A percentile compares a stretch with the other conserved stretches of the same genome.
These are phyloP conservation scores for Camptophora hylomeconis DNA, from an alignment of 2,329 filamentous ascomycete species.

Conservation along the genomic window DNA sequence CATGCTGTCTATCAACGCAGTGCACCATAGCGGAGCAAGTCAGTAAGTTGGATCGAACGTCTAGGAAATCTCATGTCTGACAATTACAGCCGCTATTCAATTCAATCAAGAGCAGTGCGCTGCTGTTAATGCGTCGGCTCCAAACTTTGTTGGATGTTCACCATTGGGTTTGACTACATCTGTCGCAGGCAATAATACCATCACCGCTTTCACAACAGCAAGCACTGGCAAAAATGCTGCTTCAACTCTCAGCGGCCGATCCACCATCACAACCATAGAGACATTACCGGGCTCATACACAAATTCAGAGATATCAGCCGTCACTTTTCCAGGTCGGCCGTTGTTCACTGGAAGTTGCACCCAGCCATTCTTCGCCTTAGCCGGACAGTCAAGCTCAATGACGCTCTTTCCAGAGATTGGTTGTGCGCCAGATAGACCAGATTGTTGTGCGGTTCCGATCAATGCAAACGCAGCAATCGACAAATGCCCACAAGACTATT, in stretches of 20 bases:
- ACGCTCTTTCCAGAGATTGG: conserved; percentile 15
- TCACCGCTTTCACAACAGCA: conserved; percentile 5
- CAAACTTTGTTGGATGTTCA: conserved; percentile 18
- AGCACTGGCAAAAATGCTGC: conserved; percentile 6
- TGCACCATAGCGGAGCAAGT: conserved; percentile 15
- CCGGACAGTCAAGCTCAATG: conserved; percentile 5
- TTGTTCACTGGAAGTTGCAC: conserved; percentile 18
- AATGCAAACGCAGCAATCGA: conserved; percentile 12
- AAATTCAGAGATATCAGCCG: conserved; percentile 8
- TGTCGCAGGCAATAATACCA: conserved; percentile 5
- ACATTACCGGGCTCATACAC: conserved; percentile 7
- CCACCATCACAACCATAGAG: too few species aligned
- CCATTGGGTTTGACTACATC: conserved; percentile 8
- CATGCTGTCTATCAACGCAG: conserved; percentile 16
- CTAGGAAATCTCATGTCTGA: not conserved
- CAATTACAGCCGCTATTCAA: conserved; percentile 14
- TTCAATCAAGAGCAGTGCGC: conserved; percentile 18
- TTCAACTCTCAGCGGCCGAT: conserved; percentile 12
- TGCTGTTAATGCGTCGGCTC: conserved; percentile 17
- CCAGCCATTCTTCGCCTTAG: conserved; percentile 14
- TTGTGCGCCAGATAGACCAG: conserved; percentile 12
- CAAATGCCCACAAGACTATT: conserved; percentile 17
- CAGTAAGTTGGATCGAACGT: conserved; percentile 8
- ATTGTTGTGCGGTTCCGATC: conserved; percentile 15
- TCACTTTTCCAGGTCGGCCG: conserved; percentile 11